A percentile compares a stretch with the other conserved stretches of the same genome.
These are phyloP conservation scores for Thamnidium elegans DNA, from an alignment of 192 early-diverging fungal genomes.

Conservation along the genomic window DNA sequence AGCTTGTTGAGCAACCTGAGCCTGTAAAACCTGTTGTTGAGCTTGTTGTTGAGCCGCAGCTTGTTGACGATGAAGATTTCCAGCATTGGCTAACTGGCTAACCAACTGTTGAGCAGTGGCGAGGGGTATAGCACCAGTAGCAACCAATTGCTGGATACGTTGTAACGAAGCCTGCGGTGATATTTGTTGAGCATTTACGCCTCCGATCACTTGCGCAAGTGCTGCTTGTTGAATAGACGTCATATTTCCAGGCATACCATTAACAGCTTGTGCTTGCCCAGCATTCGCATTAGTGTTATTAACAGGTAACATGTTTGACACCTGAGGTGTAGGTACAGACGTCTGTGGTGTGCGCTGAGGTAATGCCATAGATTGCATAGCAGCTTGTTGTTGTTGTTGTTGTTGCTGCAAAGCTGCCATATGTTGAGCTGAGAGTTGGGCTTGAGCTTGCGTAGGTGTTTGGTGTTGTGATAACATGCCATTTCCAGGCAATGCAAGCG, in stretches of 20 bases:
- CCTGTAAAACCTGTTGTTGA: constrained; percentile 5
- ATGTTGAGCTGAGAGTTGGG: constrained; percentile 12
- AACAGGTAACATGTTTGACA: neutral
- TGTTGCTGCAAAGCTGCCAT: constrained; percentile 13
- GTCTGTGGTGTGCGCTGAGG: constrained; percentile 5
- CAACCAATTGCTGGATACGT: constrained; percentile 28
- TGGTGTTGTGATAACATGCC: constrained; percentile 6
- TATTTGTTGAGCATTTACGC: constrained; percentile 20
- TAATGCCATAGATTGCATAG: constrained; percentile 2
- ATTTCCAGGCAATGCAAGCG: constrained; percentile 2
- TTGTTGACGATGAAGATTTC: constrained; percentile 6
- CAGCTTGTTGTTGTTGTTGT: constrained; percentile 16
- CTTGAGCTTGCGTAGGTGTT: constrained; percentile 9
- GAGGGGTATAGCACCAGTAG: constrained; percentile 25
- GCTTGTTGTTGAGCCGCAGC: constrained; percentile 5
- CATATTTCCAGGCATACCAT: neutral
- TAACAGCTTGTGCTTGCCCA: neutral
- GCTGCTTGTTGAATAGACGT: constrained; percentile 11
- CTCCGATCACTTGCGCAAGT: constrained; percentile 13
- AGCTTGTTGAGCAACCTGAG: constrained; percentile 11
- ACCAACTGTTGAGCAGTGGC: constrained; percentile 31
- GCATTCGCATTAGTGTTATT: constrained; percentile 3
- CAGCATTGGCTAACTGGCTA: constrained; percentile 18
- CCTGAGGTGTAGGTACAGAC: neutral
- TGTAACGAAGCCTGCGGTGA: constrained; percentile 13